A percentile compares a stretch with the other conserved stretches of the same genome.
phyloP scores from a whole-genome alignment of 2,329 filamentous ascomycete species.

The Pestalotiopsis sp. region DNA sequence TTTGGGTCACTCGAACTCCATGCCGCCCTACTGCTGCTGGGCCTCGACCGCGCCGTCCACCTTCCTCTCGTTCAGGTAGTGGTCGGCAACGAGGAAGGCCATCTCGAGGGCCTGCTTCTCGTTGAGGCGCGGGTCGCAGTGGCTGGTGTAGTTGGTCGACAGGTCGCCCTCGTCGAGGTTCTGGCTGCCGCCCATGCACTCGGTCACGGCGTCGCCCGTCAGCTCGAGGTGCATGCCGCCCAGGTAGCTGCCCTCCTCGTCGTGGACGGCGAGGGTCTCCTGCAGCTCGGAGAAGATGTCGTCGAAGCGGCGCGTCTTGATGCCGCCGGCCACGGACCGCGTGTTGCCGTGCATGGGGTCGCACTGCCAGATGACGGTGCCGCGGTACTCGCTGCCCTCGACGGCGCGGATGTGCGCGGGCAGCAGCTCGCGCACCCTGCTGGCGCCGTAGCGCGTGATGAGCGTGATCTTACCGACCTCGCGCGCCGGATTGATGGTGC shows the following conservation, averaged over 20 bases:
- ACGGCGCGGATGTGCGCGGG: slow-evolving; percentile 88
- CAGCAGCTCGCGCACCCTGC: slow-evolving; percentile 73
- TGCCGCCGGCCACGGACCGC: slow-evolving; percentile 67
- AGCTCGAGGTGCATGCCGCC: slow-evolving; percentile 95
- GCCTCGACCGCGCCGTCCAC: not conserved
- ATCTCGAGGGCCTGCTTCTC: slow-evolving; percentile 97
- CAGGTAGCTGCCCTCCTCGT: slow-evolving; percentile 79
- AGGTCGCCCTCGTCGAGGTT: slow-evolving; percentile 86
- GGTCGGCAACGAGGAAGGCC: slow-evolving; percentile 89
- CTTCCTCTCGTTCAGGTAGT: slow-evolving; percentile 54
- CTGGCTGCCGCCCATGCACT: slow-evolving; percentile 90
- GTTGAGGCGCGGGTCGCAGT: slow-evolving; percentile 92
- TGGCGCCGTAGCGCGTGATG: slow-evolving; percentile 91
- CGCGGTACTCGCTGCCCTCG: slow-evolving; percentile 69
- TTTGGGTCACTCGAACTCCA: not conserved
- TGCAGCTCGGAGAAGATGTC: slow-evolving; percentile 88
- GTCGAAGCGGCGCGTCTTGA: slow-evolving; percentile 91
- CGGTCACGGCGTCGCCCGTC: slow-evolving; percentile 93
- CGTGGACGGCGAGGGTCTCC: slow-evolving; percentile 82
- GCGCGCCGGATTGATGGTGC: slow-evolving; percentile 79
- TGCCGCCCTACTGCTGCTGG: not conserved
- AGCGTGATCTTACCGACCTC: slow-evolving; percentile 93
- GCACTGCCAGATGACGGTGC: slow-evolving; percentile 89
- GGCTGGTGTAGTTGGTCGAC: slow-evolving; percentile 89
- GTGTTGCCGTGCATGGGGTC: slow-evolving; percentile 97